A percentile compares a stretch with the other conserved stretches of the same genome.
Conservation (phyloP, 2,329 filamentous ascomycete genomes). For the Drechslera avenae region DNA sequence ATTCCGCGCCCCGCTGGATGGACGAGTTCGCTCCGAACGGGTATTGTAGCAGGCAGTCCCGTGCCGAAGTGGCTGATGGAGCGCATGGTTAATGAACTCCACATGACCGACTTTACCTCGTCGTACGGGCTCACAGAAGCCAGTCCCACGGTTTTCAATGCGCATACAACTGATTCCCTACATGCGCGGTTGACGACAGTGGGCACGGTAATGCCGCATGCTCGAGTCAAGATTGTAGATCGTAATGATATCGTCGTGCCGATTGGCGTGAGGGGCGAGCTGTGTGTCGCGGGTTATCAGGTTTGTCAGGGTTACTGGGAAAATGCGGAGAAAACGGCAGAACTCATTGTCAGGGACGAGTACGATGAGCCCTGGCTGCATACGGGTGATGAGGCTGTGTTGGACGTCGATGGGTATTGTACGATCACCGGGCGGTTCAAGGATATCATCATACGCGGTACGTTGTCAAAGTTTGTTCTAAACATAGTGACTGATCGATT, state of each 20-base stretch:
- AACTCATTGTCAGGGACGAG: conserved; percentile 71
- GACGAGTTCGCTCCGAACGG: conserved; percentile 64
- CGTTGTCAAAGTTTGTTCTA: neutral
- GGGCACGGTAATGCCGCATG: conserved; percentile 75
- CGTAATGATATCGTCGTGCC: conserved; percentile 68
- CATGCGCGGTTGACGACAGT: conserved; percentile 71
- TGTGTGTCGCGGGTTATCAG: conserved; percentile 80
- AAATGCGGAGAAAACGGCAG: conserved; percentile 75
- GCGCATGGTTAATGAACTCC: conserved; percentile 70
- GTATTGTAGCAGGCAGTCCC: conserved; percentile 78
- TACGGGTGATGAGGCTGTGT: conserved; percentile 48
- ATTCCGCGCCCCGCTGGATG: conserved; percentile 56
- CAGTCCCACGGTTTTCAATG: conserved; percentile 80
- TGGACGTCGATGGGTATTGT: conserved; percentile 62
- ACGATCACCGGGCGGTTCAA: conserved; percentile 76
- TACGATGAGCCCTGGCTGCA: conserved; percentile 54
- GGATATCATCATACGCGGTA: conserved; percentile 76
- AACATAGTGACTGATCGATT: neutral
- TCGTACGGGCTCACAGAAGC: conserved; percentile 72
- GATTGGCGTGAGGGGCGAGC: conserved; percentile 70
- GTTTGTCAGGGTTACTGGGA: conserved; percentile 68
- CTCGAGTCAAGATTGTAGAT: conserved; percentile 76
- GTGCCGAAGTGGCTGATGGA: conserved; percentile 78
- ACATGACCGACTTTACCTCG: conserved; percentile 72
- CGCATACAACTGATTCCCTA: conserved; percentile 73